Percentiles rank a stretch among this genome's conserved stretches.
Conservation (phyloP, 2,329 filamentous ascomycete genomes). For the Berkeleyomyces basicola region DNA sequence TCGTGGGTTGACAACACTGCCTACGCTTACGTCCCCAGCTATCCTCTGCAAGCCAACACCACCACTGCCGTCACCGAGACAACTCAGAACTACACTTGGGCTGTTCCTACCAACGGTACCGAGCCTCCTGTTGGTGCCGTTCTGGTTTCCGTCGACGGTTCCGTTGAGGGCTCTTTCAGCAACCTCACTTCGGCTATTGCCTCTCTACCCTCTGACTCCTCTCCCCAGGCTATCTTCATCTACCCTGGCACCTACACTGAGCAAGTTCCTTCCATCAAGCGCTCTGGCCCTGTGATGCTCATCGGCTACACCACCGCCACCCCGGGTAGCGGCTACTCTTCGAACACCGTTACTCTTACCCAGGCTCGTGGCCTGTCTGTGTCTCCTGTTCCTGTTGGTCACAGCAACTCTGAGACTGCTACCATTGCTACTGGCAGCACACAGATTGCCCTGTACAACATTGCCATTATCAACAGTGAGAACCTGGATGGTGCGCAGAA, state of each 20-base stretch:
- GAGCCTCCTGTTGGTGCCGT: conserved; percentile 25
- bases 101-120: conserved; percentile 24
- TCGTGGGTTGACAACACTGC: conserved; percentile 27
- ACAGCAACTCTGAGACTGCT: conserved; percentile 36
- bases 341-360: conserved; percentile 40
- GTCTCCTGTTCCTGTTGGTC: conserved; percentile 18
- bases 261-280: conserved; percentile 36
- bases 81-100: background rate
- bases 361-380: conserved; percentile 17
- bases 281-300: conserved; percentile 35
- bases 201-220: conserved; percentile 15
- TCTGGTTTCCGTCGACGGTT: conserved; percentile 23
- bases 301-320: conserved; percentile 42
- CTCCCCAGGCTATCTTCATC: conserved; percentile 22
- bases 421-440: conserved; percentile 28
- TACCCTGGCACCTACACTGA: conserved; percentile 38
- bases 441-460: conserved; percentile 44
- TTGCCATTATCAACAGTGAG: conserved; percentile 34
- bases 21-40: conserved; percentile 24
- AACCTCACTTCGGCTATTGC: conserved; percentile 19
- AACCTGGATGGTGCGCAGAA: conserved; percentile 29
- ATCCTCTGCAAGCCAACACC: conserved; percentile 17
- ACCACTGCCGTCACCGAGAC: background rate
- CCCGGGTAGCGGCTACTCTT: conserved; percentile 26
- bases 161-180: conserved; percentile 17